phyloP scores from a whole-genome alignment of 257 asterid species.

The Parsonsia alboflavescens region DNA sequence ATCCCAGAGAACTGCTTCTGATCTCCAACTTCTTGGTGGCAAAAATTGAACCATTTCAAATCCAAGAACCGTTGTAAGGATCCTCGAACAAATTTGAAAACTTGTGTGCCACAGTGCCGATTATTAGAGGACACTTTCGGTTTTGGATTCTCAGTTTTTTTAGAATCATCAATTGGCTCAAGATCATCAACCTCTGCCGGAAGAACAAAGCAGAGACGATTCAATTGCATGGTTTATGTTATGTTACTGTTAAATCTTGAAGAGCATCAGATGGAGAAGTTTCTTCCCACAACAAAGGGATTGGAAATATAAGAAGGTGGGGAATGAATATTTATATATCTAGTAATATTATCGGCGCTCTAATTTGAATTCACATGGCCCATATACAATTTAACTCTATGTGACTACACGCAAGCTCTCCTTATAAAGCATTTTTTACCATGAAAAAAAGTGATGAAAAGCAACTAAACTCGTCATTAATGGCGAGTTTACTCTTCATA shows the following conservation, averaged over 20 bases:
- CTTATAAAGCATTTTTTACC: too few relatives aligned
- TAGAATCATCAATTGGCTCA: conserved; percentile 12
- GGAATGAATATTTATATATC: too few relatives aligned
- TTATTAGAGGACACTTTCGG: conserved; percentile 13
- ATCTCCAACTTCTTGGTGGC: conserved; percentile 25
- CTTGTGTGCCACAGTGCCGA: conserved; percentile 30
- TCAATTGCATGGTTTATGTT: conserved; percentile 49
- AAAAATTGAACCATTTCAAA: conserved; percentile 36
- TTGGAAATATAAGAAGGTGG: conserved; percentile 9
- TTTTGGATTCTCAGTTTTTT: not conserved
- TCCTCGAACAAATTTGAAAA: conserved; percentile 28
- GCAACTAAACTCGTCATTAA: too few relatives aligned
- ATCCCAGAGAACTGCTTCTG: conserved; percentile 24
- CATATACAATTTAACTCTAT: too few relatives aligned
- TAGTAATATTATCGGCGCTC: not conserved
- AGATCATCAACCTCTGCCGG: conserved; percentile 46
- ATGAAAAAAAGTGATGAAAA: too few relatives aligned
- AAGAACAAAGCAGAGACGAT: conserved; percentile 55
- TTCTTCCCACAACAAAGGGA: not conserved
- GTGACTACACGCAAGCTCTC: too few relatives aligned
- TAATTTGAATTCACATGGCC: too few relatives aligned
- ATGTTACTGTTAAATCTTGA: not conserved
- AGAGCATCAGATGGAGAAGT: conserved; percentile 3
- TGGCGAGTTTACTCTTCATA: too few relatives aligned
- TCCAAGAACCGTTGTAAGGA: conserved; percentile 33